Evolutionary conservation across 1,284 basidiomycete genomes (phyloP).

Genomic region (Pyrrhoderma noxium): DNA sequence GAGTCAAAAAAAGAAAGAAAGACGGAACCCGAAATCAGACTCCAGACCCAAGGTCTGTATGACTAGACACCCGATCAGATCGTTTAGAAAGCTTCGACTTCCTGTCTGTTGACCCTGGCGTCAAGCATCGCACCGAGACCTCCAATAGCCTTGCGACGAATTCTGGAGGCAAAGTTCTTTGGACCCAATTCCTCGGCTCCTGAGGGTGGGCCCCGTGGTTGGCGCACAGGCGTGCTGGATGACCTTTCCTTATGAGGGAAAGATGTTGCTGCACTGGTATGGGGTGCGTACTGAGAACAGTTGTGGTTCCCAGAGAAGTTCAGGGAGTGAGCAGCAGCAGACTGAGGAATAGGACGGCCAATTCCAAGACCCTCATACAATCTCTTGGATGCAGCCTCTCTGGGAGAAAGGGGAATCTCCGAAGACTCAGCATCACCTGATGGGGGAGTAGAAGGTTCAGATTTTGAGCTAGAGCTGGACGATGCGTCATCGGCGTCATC

Average conservation of each 20-base stretch:
- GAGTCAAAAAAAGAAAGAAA: conserved; percentile 5
- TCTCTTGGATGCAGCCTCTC: conserved; percentile 75
- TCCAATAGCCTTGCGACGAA: conserved; percentile 73
- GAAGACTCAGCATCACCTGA: conserved; percentile 45
- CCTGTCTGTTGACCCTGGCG: conserved; percentile 65
- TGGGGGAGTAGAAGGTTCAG: conserved; percentile 60
- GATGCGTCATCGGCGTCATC: conserved; percentile 54
- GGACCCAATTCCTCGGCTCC: conserved; percentile 80
- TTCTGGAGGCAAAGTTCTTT: conserved; percentile 82
- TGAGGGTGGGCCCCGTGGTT: conserved; percentile 81
- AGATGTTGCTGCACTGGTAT: conserved; percentile 19
- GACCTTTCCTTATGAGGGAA: conserved; percentile 44
- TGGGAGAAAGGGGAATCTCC: conserved; percentile 53
- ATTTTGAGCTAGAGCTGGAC: conserved; percentile 37
- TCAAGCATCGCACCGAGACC: conserved; percentile 67
- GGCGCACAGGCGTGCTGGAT: conserved; percentile 61
- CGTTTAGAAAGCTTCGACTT: conserved; percentile 48
- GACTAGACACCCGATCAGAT: not conserved
- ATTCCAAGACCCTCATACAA: conserved; percentile 77
- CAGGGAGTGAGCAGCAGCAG: conserved; percentile 12
- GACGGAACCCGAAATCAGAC: not conserved
- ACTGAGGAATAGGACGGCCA: conserved; percentile 48
- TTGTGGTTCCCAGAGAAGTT: conserved; percentile 5
- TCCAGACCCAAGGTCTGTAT: not conserved
- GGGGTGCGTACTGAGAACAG: not conserved